A percentile compares a stretch with the other conserved stretches of the same genome.
Conservation (phyloP, 2,329 filamentous ascomycete genomes). For the Colletotrichum costaricense region DNA sequence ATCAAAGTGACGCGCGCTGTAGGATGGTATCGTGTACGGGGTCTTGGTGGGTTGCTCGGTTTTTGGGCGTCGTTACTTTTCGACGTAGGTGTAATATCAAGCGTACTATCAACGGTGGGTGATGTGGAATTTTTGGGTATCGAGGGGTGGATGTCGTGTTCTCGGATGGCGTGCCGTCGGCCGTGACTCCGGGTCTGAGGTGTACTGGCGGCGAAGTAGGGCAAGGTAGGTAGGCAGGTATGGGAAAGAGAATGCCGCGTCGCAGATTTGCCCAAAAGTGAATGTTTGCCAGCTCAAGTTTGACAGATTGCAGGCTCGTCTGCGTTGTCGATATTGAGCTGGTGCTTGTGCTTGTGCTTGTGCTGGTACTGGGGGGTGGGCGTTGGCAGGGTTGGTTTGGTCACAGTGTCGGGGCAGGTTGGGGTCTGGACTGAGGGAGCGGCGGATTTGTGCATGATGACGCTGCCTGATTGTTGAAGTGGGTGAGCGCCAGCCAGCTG, state of each 20-base stretch:
- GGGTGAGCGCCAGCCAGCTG: too few species aligned
- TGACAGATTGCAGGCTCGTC: slow-evolving; percentile 2
- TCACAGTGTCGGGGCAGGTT: neutral
- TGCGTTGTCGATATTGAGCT: neutral
- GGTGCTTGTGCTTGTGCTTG: neutral
- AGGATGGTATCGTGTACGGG: neutral
- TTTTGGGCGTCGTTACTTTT: neutral
- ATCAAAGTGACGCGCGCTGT: slow-evolving; percentile 11
- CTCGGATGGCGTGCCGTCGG: slow-evolving; percentile 1
- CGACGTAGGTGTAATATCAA: neutral
- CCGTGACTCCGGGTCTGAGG: neutral
- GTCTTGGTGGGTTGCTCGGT: neutral
- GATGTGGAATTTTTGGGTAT: slow-evolving; percentile 11
- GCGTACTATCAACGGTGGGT: neutral
- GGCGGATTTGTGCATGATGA: slow-evolving; percentile 33
- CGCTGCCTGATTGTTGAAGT: slow-evolving; percentile 31
- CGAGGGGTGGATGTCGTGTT: neutral
- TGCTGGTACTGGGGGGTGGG: neutral
- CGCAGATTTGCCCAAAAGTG: neutral
- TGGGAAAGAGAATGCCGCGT: slow-evolving; percentile 4
- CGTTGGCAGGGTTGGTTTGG: slow-evolving; percentile 23
- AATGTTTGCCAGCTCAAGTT: neutral
- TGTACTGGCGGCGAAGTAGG: neutral
- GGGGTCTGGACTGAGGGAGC: slow-evolving; percentile 6
- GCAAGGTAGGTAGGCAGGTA: too few species aligned